phyloP scores from a whole-genome alignment of 305 asterid genomes.

The Fraxinus floribunda region DNA sequence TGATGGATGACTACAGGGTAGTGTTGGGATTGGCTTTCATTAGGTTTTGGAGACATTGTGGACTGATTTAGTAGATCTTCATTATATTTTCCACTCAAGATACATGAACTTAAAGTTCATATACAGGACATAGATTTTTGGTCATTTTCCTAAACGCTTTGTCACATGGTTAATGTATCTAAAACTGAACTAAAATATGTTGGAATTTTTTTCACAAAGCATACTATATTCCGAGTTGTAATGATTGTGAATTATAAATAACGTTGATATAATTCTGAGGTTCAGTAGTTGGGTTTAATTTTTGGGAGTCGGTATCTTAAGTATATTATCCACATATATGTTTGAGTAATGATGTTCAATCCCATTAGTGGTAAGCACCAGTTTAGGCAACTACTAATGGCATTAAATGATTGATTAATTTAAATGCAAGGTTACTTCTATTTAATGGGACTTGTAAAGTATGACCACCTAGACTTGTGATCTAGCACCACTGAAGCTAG shows the following conservation, averaged over 20 bases:
- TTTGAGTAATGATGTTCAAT: background rate
- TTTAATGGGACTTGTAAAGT: background rate
- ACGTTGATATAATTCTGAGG: background rate
- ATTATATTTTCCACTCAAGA: background rate
- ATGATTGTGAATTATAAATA: background rate
- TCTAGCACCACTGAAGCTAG: background rate
- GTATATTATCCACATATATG: background rate
- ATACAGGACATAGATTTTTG: background rate
- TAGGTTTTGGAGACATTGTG: background rate
- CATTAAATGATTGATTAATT: background rate
- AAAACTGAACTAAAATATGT: background rate
- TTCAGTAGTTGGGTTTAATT: background rate
- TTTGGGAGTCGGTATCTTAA: background rate
- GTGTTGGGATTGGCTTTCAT: background rate
- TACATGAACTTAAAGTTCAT: background rate
- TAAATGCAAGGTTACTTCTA: background rate
- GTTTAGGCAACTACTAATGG: background rate
- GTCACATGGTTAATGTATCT: background rate
- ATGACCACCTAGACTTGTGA: background rate
- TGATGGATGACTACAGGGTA: background rate
- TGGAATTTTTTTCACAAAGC: background rate
- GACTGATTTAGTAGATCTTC: background rate
- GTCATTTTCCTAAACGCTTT: background rate
- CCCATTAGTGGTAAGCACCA: background rate
- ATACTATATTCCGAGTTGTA: background rate